These are phyloP conservation scores for Podospora sp. DNA, from an alignment of 495 filamentous ascomycete genomes.

Conservation along the genomic window DNA sequence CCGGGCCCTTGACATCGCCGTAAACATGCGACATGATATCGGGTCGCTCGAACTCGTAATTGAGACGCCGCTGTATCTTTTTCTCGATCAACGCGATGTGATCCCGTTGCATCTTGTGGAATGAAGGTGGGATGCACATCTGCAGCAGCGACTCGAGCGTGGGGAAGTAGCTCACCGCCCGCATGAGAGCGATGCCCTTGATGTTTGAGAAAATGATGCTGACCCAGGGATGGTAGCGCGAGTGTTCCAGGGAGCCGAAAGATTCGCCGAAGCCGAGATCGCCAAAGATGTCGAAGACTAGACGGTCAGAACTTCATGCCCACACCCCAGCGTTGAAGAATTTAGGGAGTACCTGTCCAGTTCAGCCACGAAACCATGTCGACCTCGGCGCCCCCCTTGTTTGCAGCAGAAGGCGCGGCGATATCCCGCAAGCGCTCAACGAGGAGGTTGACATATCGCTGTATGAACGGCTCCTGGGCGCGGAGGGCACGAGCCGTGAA, in stretches of 20 bases:
- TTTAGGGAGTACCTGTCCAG: too few species aligned
- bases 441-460: slow-evolving; percentile 45
- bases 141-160: background rate
- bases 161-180: background rate
- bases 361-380: too few species aligned
- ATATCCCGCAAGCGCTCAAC: slow-evolving; percentile 35
- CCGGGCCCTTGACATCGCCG: background rate
- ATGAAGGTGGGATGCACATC: background rate
- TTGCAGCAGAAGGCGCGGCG: too few species aligned
- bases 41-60: background rate
- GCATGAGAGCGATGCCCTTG: background rate
- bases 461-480: slow-evolving; percentile 47
- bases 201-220: background rate
- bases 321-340: too few species aligned
- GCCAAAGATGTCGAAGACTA: too few species aligned
- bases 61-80: background rate
- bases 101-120: background rate
- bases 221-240: background rate
- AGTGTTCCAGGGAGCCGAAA: background rate
- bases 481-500: slow-evolving; percentile 51
- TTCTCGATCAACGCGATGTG: background rate
- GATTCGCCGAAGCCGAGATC: too few species aligned
- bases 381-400: too few species aligned
- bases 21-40: background rate
- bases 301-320: too few species aligned